Evolutionary conservation across 169 alveolate species (phyloP), one percentile per base, ranked within the genome.

Genomic region (Plasmodium vinckei): DNA sequence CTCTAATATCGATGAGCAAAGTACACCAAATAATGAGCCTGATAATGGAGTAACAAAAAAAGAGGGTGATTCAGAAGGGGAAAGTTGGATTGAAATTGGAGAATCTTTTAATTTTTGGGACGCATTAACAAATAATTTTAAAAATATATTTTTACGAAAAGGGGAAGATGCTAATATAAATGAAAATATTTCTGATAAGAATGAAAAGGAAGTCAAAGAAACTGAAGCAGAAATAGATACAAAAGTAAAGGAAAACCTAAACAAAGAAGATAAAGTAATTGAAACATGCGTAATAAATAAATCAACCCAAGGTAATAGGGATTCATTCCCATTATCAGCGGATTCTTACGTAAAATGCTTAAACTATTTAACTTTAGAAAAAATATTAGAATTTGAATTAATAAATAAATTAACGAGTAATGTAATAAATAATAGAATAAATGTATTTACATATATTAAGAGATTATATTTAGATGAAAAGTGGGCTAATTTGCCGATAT

Each of bases 401-500:
- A 6, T 82, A 54, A 82, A 82, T 47, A 67, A 67, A 61, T 60
- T 67, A 33, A 82, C 72, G 25, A 54, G 84, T 46, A 13, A 82
- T 15, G 67, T 82, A 5, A 82, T 82, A 65, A 82, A 82, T 21
- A 82, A 82, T 71, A 33, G 90, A 44, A 9, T 67, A 12, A 57
- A 68, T 46, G 90, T 82, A 46, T 82, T 82, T 59, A 82, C 84
- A 12, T 60, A 82, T 44, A 54, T 82, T 56, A 82, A 68, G 57
- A 65, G 68, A 27, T 47, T 82, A 19, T 17, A 70, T 21, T 27
- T 82, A 27, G 82, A 82, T 82, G 82, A 82, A 63, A 82, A 59
- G 23, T 82, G 90, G 90, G 67, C 90, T 15, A 46, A 46, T 15
- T 42, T 82, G 15, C 90, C 90, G 53, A 82, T 82, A 27, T 82